Percentiles rank a stretch among this genome's conserved stretches.
Conservation (phyloP, 2,329 filamentous ascomycete species). For the Claviceps arundinis region DNA sequence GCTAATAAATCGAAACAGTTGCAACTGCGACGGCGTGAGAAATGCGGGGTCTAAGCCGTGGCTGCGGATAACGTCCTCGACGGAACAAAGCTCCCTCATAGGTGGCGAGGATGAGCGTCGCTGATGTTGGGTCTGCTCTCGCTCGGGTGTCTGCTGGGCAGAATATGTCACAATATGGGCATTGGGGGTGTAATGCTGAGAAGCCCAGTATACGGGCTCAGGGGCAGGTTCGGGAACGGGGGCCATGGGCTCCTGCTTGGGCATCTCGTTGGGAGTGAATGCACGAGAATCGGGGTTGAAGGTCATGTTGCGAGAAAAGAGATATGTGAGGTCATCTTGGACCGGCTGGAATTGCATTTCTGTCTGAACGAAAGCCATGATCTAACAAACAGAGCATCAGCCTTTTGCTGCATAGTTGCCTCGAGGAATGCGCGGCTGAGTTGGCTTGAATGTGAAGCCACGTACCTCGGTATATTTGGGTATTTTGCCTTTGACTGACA, state of each 20-base stretch:
- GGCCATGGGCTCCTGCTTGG: slow-evolving; percentile 16
- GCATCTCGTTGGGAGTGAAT: slow-evolving; percentile 12
- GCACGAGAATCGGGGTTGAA: slow-evolving; percentile 33
- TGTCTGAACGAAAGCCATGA: slow-evolving; percentile 23
- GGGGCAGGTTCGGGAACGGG: slow-evolving; percentile 13
- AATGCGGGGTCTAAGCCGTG: slow-evolving; percentile 57
- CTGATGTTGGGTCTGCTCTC: slow-evolving; percentile 14
- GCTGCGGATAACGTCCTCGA: slow-evolving; percentile 46
- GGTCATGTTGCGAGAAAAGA: slow-evolving; percentile 66
- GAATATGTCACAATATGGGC: slow-evolving; percentile 39
- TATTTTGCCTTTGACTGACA: neutral
- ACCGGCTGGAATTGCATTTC: slow-evolving; percentile 34
- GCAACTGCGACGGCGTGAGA: slow-evolving; percentile 61
- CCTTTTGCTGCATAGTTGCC: neutral
- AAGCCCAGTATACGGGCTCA: slow-evolving; percentile 52
- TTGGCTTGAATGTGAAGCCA: neutral
- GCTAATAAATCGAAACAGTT: slow-evolving; percentile 66
- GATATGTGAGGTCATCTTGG: slow-evolving; percentile 68
- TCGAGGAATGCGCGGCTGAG: neutral
- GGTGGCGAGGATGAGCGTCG: slow-evolving; percentile 38
- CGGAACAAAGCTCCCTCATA: slow-evolving; percentile 32
- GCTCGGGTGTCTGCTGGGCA: slow-evolving; percentile 14
- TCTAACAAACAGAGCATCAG: slow-evolving; percentile 6
- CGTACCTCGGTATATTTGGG: slow-evolving; percentile 1
- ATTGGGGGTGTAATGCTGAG: slow-evolving; percentile 76